Conservation (phyloP, 2,329 filamentous ascomycete species). For the Fusarium stilboides region DNA sequence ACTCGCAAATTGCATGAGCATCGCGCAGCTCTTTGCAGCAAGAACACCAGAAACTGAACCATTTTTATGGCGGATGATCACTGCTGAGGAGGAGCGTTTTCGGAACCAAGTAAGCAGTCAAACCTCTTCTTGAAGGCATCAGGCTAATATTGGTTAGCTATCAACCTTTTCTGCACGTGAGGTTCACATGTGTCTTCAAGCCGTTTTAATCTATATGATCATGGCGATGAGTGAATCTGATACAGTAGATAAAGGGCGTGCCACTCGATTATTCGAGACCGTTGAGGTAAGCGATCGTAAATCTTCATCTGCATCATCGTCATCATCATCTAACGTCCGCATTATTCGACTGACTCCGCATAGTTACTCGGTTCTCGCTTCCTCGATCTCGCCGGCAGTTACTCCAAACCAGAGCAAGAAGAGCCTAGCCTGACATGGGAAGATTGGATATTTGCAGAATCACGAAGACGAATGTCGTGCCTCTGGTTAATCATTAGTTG, state of each 20-base stretch:
- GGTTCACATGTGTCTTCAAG: constrained; percentile 45
- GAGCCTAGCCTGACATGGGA: constrained; percentile 47
- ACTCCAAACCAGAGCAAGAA: constrained; percentile 29
- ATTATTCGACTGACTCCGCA: accelerated
- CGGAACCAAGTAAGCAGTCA: constrained; percentile 29
- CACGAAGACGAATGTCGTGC: constrained; percentile 47
- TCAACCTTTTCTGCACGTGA: constrained; percentile 5
- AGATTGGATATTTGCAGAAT: constrained; percentile 53
- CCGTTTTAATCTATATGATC: constrained; percentile 50
- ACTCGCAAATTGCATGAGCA: constrained; percentile 47
- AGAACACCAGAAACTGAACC: constrained; percentile 42
- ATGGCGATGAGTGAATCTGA: constrained; percentile 49
- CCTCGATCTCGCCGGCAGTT: constrained; percentile 12
- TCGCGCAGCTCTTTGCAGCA: constrained; percentile 47
- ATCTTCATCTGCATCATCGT: no score
- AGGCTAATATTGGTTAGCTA: constrained; percentile 12
- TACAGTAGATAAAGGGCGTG: constrained; percentile 11
- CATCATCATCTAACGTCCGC: accelerated
- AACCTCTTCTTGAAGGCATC: accelerated
- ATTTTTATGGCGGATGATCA: constrained; percentile 51
- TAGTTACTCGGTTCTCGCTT: constrained; percentile 38
- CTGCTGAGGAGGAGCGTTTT: constrained; percentile 45
- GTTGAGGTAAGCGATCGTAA: constrained; percentile 23
- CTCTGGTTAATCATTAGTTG: constrained; percentile 48
- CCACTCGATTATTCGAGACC: constrained; percentile 35